phyloP scores from a whole-genome alignment of 225 moss, liverwort and hornwort genomes.

The Marchantia paleacea region DNA sequence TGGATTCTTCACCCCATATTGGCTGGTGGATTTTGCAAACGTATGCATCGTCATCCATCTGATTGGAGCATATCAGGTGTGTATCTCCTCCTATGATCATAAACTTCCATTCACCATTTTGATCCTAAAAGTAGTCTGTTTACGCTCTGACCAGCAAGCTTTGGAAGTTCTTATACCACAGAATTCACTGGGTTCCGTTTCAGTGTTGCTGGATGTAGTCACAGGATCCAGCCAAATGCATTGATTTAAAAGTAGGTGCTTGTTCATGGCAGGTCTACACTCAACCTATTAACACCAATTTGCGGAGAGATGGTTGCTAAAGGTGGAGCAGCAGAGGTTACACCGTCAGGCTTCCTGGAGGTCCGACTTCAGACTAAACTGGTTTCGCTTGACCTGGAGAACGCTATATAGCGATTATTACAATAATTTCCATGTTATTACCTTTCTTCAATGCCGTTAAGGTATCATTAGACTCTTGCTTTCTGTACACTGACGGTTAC shows the following conservation, averaged over 20 bases:
- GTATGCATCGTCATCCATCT: conserved; percentile 72
- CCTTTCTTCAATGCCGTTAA: conserved; percentile 72
- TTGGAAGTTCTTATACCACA: no score
- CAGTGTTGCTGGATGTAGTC: background rate
- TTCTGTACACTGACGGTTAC: conserved; percentile 85
- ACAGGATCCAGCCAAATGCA: background rate
- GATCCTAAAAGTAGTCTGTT: no score
- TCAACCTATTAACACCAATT: conserved; percentile 68
- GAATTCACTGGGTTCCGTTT: background rate
- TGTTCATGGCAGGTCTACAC: conserved; percentile 58
- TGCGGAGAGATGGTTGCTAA: conserved; percentile 44
- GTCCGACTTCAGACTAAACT: conserved; percentile 36
- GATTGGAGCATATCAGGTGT: conserved; percentile 83
- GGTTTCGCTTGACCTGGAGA: conserved; percentile 61
- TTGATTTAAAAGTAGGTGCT: background rate
- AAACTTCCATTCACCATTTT: no score
- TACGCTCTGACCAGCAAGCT: no score
- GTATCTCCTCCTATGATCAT: background rate
- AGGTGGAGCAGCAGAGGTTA: conserved; percentile 48
- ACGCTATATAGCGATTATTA: conserved; percentile 56
- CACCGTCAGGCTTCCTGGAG: conserved; percentile 42
- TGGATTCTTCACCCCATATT: conserved; percentile 58
- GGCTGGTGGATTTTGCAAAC: conserved; percentile 78
- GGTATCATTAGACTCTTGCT: conserved; percentile 62
- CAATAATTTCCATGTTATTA: conserved; percentile 65